Conservation (phyloP, 2,329 filamentous ascomycete genomes). For the Aspergillus sp. region DNA sequence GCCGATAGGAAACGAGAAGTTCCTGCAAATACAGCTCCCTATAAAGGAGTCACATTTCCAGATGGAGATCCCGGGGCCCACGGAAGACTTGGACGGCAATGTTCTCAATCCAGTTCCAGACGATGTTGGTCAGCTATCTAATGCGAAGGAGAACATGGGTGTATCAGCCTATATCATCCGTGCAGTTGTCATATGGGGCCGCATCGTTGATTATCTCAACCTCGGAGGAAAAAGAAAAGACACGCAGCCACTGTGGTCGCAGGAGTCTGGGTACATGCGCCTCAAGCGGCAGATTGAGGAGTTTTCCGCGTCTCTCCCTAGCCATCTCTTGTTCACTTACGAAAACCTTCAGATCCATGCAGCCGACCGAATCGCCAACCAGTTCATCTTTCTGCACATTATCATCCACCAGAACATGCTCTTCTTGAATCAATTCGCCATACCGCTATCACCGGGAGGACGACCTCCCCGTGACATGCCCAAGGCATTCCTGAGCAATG, state of each 20-base stretch:
- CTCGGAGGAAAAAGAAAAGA: constrained; percentile 84
- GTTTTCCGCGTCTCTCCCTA: constrained; percentile 70
- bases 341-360: constrained; percentile 85
- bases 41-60: constrained; percentile 89
- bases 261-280: constrained; percentile 72
- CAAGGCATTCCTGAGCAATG: constrained; percentile 73
- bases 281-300: constrained; percentile 72
- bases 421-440: constrained; percentile 85
- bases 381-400: constrained; percentile 91
- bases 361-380: constrained; percentile 82
- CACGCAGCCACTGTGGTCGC: constrained; percentile 74
- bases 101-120: constrained; percentile 64
- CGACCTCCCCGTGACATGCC: constrained; percentile 71
- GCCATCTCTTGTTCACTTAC: constrained; percentile 69
- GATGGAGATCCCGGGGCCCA: constrained; percentile 84
- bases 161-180: constrained; percentile 89
- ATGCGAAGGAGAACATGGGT: constrained; percentile 84
- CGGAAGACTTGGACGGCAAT: constrained; percentile 76
- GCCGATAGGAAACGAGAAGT: constrained; percentile 86
- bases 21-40: constrained; percentile 83
- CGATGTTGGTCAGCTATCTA: constrained; percentile 64
- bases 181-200: constrained; percentile 84
- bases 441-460: constrained; percentile 67
- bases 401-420: constrained; percentile 85
- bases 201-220: constrained; percentile 85